Conservation (phyloP, 139 green algal species). For the Chlorella ohadii region DNA sequence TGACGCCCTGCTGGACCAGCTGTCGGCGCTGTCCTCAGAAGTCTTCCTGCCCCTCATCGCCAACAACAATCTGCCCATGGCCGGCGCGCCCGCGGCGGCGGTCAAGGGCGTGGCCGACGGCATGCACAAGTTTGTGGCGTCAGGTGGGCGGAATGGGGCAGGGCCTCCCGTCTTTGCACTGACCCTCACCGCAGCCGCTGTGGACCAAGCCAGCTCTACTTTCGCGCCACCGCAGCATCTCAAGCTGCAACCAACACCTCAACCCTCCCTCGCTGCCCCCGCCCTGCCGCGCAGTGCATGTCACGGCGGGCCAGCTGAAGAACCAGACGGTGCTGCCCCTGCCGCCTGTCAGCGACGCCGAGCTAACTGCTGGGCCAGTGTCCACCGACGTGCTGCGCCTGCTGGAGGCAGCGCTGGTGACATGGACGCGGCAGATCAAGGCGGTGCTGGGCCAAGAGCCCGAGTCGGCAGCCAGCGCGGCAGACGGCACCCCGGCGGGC, state of each 20-base stretch:
- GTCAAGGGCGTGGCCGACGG: slow-evolving; percentile 86
- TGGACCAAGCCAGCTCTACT: not conserved
- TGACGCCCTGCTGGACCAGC: slow-evolving; percentile 80
- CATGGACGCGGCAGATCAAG: slow-evolving; percentile 94
- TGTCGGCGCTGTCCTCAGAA: slow-evolving; percentile 75
- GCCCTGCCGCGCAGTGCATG: slow-evolving; percentile 60
- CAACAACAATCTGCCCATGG: slow-evolving; percentile 33
- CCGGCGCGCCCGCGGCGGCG: slow-evolving; percentile 85
- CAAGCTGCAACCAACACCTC: not conserved
- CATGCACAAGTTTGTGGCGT: slow-evolving; percentile 89
- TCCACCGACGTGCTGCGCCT: slow-evolving; percentile 89
- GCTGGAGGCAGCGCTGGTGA: slow-evolving; percentile 85
- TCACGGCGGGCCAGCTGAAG: slow-evolving; percentile 84
- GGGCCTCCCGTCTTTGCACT: no score
- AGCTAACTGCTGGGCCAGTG: slow-evolving; percentile 34
- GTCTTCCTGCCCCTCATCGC: slow-evolving; percentile 90
- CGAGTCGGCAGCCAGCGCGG: slow-evolving; percentile 44
- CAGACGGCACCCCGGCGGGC: slow-evolving; percentile 63
- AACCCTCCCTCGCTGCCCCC: no score
- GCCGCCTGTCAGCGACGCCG: slow-evolving; percentile 51
- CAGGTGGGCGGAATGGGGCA: slow-evolving; percentile 46
- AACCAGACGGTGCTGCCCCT: slow-evolving; percentile 90
- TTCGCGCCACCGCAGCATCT: not conserved
- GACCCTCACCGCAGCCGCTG: not conserved
- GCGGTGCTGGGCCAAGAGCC: slow-evolving; percentile 86